A percentile compares a stretch with the other conserved stretches of the same genome.
Conservation (phyloP, 2,329 filamentous ascomycete species). For the Aspergillus sp. region DNA sequence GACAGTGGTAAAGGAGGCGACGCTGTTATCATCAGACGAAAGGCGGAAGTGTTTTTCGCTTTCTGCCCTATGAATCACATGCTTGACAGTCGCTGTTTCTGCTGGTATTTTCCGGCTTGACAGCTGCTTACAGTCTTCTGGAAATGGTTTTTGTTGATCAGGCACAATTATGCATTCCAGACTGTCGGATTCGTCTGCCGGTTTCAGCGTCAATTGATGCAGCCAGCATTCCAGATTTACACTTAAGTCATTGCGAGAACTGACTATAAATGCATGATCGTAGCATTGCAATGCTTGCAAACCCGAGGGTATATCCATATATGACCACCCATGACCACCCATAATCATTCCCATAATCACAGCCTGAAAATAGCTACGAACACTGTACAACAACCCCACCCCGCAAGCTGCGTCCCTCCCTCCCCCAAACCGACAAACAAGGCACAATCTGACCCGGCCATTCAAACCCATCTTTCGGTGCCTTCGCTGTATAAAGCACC, state of each 20-base stretch:
- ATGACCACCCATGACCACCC: neutral
- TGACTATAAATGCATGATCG: too few relatives aligned
- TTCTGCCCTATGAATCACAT: conserved; percentile 10
- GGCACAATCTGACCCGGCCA: conserved; percentile 35
- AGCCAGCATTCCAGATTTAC: too few relatives aligned
- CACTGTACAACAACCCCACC: conserved; percentile 31
- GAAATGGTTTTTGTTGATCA: too few relatives aligned
- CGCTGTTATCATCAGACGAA: conserved; percentile 7
- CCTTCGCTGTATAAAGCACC: conserved; percentile 30
- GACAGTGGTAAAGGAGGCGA: neutral
- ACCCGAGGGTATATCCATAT: neutral
- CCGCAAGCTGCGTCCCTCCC: conserved; percentile 24
- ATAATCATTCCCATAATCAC: neutral
- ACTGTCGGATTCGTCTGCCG: too few relatives aligned
- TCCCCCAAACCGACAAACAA: conserved; percentile 36
- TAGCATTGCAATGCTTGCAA: too few relatives aligned
- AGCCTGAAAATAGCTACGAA: too few relatives aligned
- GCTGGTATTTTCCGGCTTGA: too few relatives aligned
- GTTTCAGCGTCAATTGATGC: too few relatives aligned
- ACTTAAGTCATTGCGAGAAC: too few relatives aligned
- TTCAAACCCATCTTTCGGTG: conserved; percentile 10
- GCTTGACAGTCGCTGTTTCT: conserved; percentile 1
- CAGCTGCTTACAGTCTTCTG: too few relatives aligned
- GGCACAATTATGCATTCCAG: too few relatives aligned
- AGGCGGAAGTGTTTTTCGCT: conserved; percentile 13